phyloP scores from a whole-genome alignment of 768 basidiomycete genomes.

The Tulasnella sp. region DNA sequence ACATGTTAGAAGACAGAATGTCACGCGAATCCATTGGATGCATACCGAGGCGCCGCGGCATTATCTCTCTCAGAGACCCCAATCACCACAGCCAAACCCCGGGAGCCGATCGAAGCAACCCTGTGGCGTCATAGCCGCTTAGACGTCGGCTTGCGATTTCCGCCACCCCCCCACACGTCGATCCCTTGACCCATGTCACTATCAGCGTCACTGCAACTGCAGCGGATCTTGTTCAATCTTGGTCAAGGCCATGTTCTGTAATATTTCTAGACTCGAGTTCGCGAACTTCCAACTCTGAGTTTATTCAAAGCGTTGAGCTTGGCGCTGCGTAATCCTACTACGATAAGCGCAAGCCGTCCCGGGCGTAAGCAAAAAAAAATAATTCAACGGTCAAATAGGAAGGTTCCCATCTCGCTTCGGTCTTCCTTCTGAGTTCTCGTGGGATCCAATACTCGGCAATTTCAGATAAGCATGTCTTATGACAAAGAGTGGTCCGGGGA shows the following conservation, averaged over 20 bases:
- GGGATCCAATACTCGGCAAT: not conserved
- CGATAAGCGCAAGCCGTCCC: not conserved
- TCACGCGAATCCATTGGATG: not conserved
- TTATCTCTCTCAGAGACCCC: not conserved
- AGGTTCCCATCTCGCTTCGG: not conserved
- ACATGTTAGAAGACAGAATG: not conserved
- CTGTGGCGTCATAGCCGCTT: not conserved
- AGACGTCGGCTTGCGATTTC: not conserved
- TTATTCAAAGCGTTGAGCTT: not conserved
- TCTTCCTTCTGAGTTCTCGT: not conserved
- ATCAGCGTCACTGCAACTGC: not conserved
- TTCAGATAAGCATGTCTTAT: not conserved
- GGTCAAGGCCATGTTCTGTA: too few species aligned
- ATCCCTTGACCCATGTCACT: not conserved
- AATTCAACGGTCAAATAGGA: not conserved
- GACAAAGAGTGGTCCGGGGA: not conserved
- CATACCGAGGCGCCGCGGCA: not conserved
- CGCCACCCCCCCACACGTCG: not conserved
- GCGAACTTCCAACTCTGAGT: not conserved
- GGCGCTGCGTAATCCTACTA: not conserved
- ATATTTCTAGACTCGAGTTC: not conserved
- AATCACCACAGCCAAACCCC: not conserved
- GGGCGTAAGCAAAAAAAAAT: not conserved
- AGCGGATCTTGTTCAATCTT: not conserved
- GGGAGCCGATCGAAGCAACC: constrained; percentile 1